Evolutionary conservation across 805 yeast genomes (phyloP), one percentile per base, ranked within the genome.

Genomic region (Saturnispora halmiae): DNA sequence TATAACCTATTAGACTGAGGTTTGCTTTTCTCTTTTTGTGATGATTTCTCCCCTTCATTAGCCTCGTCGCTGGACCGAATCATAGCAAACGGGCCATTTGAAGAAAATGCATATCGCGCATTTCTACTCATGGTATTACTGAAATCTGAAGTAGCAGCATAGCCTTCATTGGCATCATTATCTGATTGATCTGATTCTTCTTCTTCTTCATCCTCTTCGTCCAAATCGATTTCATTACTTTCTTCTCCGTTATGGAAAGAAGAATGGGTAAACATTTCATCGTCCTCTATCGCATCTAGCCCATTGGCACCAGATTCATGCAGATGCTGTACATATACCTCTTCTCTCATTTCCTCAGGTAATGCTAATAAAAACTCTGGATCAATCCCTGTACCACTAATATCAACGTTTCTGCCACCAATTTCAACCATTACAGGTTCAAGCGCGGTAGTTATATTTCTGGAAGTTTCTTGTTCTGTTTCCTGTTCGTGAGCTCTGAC

Each of bases 271-370:
- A 46, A 52, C 13, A 31, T 47, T 11, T 36, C 46, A 9, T 38
- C 40, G 8, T 47, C 52, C 25, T 49, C 53, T 2, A 46, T 55
- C 8, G 47, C 55, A 22, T 47, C 55, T 26, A 24, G 11, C 10
- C 47, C 83, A 63, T 66, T 75, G 33, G 67, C 80, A 45, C 92
- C 67, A 44, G 88, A 66, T 49, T 84, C 92, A 31, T 87, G 65
- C 6, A 86, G 65, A 53, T 87, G 95, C 47, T 86, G 90, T 0
- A 88, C 75, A 54, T 84, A 78, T 0, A 87, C 96, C 53, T 88
- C 96, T 47, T 86, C 94, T 37, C 96, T 67, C 83, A 88, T 82
- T 40, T 84, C 92, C 33, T 85, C 95, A 0, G 96, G 96, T 28
- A 88, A 67, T 0, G 95, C 96, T 51, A 80, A 82, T 45, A 88